A percentile compares a stretch with the other conserved stretches of the same genome.
Evolutionary conservation across 2,329 filamentous ascomycete genomes (phyloP).

Genomic region (Botrytis porri): DNA sequence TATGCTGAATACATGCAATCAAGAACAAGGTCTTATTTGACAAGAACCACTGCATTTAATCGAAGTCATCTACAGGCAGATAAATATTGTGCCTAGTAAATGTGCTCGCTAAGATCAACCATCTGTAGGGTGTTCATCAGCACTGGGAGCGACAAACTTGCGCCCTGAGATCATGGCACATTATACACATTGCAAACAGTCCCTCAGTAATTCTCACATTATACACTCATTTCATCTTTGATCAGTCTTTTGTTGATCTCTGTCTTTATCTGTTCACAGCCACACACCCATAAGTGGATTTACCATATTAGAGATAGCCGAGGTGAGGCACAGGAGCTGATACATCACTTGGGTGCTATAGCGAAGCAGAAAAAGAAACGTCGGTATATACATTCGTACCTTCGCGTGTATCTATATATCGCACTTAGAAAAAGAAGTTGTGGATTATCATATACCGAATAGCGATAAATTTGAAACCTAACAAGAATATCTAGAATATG

Average conservation of each 20-base stretch:
- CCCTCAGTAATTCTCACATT: background rate
- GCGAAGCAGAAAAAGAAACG: accelerated
- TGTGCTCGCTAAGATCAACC: background rate
- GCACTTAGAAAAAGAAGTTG: background rate
- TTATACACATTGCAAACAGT: accelerated
- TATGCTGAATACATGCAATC: background rate
- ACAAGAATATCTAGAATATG: accelerated
- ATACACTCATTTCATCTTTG: background rate
- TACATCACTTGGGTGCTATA: accelerated
- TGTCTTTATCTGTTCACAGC: background rate
- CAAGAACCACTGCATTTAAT: accelerated
- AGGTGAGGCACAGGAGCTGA: accelerated
- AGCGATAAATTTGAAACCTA: background rate
- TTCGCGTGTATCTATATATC: background rate
- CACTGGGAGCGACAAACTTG: background rate
- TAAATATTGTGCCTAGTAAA: background rate
- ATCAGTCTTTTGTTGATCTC: accelerated
- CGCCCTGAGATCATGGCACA: accelerated
- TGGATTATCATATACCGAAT: background rate
- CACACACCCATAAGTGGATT: background rate
- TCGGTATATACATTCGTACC: background rate
- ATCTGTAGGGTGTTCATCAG: background rate
- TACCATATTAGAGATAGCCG: too few relatives aligned
- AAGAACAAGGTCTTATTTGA: background rate
- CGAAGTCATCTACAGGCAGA: accelerated